These are phyloP conservation scores for Sclerotinia sclerotiorum DNA, from an alignment of 2,329 filamentous ascomycete species.

Conservation along the genomic window DNA sequence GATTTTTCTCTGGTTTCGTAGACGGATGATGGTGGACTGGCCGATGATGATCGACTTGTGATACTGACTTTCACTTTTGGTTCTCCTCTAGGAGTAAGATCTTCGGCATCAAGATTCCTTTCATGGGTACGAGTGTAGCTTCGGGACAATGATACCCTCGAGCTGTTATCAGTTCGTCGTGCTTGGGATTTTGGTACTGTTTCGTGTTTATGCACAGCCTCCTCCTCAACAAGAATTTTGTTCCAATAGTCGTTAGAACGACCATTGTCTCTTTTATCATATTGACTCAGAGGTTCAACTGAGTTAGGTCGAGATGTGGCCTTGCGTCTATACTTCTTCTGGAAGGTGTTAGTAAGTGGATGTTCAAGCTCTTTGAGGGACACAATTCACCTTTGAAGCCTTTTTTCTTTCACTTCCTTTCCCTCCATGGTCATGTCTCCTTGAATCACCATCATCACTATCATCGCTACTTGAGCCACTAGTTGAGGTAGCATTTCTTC, in stretches of 20 bases:
- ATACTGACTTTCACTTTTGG: not conserved
- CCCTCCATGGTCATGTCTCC: not conserved
- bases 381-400: not conserved
- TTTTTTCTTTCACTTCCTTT: not conserved
- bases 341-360: not conserved
- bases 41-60: conserved; percentile 4
- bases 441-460: conserved; percentile 15
- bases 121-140: not conserved
- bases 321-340: not conserved
- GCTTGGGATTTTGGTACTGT: not conserved
- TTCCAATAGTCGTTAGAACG: not conserved
- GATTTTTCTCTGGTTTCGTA: not conserved
- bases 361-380: not conserved
- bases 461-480: conserved; percentile 26
- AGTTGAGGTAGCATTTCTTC: conserved; percentile 37
- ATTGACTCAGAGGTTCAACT: not conserved
- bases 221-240: not conserved
- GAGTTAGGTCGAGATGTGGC: not conserved
- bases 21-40: not conserved
- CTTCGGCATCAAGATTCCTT: not conserved
- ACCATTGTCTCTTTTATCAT: not conserved
- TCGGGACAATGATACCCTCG: not conserved
- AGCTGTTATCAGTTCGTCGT: not conserved
- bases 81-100: not conserved
- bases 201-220: not conserved